Evolutionary conservation across 768 basidiomycete genomes (phyloP), one percentile per base, ranked within the genome.

Genomic region (Lactarius sanguifluus): DNA sequence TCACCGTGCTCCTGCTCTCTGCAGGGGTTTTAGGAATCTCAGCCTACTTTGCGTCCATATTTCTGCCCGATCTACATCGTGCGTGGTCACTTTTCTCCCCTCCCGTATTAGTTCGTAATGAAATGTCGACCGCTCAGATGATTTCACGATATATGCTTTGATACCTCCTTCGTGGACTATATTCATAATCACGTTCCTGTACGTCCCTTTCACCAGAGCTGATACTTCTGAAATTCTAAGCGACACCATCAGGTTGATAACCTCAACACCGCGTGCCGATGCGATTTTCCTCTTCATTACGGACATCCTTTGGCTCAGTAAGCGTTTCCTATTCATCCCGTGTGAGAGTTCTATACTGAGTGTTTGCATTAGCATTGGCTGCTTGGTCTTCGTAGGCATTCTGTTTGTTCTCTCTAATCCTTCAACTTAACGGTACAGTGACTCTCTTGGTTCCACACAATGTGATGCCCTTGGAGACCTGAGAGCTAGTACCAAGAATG

Each of bases 221-320:
- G 23, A 34, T 43, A 28, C 9, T 41, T 55, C 59, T 56, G 61
- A 43, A 47, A 32, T 25, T 40, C 15, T 59, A 28, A n/a, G 59
- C 59, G 30, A 36, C 28, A 10, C 12, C 18, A 32, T 32, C 28
- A 71, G 70, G 50, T 57, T 71, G 57, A 9, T 63, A 12, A 3
- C 32, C 12, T 69, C 70, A 52, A 62, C 61, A n/a, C 70, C 70
- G 8, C 59, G 65, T 28, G 43, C 58, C 6, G 70, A 71, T 25
- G 69, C 60, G 13, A 55, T 71, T 54, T 58, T 64, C 28, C 36
- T 70, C 38, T 69, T 71, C 34, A 64, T 71, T 36, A 59, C 64
- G 10, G 65, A 28, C 10, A 60, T 70, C 23, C 62, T 71, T 56
- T 71, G 70, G 70, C 65, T 71, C 32, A 70, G 70, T 71, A 32